These are phyloP conservation scores for Penicillium verhagenii DNA, from an alignment of 495 filamentous ascomycete species.

Conservation along the genomic window DNA sequence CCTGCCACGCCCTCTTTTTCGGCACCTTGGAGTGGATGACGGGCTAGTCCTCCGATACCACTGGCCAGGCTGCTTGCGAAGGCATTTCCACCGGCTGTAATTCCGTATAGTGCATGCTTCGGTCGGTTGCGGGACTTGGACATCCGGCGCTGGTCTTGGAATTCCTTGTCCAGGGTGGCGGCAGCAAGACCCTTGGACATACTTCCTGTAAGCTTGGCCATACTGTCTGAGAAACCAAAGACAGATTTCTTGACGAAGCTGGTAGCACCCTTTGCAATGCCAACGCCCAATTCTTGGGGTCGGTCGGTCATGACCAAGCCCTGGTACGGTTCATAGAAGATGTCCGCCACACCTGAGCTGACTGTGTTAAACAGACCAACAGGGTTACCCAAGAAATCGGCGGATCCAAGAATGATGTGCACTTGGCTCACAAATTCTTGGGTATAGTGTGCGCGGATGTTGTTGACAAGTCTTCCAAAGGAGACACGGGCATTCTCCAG, in stretches of 20 bases:
- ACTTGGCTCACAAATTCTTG: slow-evolving; percentile 94
- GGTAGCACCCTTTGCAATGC: slow-evolving; percentile 93
- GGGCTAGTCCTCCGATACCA: slow-evolving; percentile 87
- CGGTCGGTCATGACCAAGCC: slow-evolving; percentile 93
- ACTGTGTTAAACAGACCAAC: slow-evolving; percentile 98
- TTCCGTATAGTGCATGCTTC: slow-evolving; percentile 94
- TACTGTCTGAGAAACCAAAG: slow-evolving; percentile 92
- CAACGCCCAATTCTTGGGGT: slow-evolving; percentile 89
- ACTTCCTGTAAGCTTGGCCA: slow-evolving; percentile 94
- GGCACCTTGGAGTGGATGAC: slow-evolving; percentile 91
- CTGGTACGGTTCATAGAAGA: slow-evolving; percentile 99
- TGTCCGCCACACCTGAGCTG: slow-evolving; percentile 92
- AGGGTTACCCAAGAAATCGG: slow-evolving; percentile 97
- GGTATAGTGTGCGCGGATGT: slow-evolving; percentile 89
- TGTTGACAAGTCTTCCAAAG: slow-evolving; percentile 74
- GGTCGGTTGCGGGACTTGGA: slow-evolving; percentile 89
- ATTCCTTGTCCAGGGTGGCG: slow-evolving; percentile 96
- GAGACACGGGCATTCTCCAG: slow-evolving; percentile 94
- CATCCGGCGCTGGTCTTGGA: slow-evolving; percentile 93
- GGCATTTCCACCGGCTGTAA: slow-evolving; percentile 92
- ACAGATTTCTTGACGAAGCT: slow-evolving; percentile 98
- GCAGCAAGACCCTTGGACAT: slow-evolving; percentile 95
- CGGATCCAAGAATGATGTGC: slow-evolving; percentile 93
- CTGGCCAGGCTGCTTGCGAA: slow-evolving; percentile 89
- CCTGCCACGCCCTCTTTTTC: slow-evolving; percentile 92